Evolutionary conservation across 2,329 filamentous ascomycete species (phyloP).

Genomic region (Diaporthe nobilis): DNA sequence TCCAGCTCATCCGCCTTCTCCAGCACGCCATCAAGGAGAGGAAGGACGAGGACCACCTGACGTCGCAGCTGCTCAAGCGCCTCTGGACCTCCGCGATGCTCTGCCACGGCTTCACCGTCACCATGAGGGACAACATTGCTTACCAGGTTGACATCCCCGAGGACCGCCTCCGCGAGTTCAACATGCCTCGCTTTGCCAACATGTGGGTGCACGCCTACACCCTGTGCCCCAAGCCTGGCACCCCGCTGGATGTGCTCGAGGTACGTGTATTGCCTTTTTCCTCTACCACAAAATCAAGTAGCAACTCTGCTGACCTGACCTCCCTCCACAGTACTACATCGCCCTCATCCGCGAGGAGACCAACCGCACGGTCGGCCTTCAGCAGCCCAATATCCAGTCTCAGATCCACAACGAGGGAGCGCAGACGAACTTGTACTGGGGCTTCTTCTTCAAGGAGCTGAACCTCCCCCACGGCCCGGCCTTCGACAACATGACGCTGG

Average conservation of each 20-base stretch:
- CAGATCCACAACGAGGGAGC: conserved; percentile 51
- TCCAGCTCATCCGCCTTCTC: conserved; percentile 64
- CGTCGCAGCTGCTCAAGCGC: conserved; percentile 66
- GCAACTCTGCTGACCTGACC: not conserved
- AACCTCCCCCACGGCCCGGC: conserved; percentile 55
- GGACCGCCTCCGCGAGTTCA: conserved; percentile 54
- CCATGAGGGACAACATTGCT: conserved; percentile 74
- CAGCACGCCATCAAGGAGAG: conserved; percentile 56
- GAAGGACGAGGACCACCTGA: conserved; percentile 61
- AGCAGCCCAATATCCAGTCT: conserved; percentile 59
- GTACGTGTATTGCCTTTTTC: conserved; percentile 51
- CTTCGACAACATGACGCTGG: conserved; percentile 65
- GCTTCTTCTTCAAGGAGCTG: conserved; percentile 66
- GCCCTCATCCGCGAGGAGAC: conserved; percentile 68
- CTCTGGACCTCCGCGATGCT: conserved; percentile 66
- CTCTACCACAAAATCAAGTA: no score
- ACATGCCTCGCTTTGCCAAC: conserved; percentile 63
- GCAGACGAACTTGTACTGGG: conserved; percentile 62
- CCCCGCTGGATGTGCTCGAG: conserved; percentile 68
- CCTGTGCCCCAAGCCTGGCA: conserved; percentile 63
- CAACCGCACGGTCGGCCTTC: conserved; percentile 54
- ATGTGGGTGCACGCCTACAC: conserved; percentile 68
- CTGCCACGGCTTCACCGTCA: conserved; percentile 72
- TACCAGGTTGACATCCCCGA: conserved; percentile 56
- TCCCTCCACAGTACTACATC: conserved; percentile 66